These are phyloP conservation scores for Geotrichum europaeum DNA, from an alignment of 1,139 yeast species.

Conservation along the genomic window DNA sequence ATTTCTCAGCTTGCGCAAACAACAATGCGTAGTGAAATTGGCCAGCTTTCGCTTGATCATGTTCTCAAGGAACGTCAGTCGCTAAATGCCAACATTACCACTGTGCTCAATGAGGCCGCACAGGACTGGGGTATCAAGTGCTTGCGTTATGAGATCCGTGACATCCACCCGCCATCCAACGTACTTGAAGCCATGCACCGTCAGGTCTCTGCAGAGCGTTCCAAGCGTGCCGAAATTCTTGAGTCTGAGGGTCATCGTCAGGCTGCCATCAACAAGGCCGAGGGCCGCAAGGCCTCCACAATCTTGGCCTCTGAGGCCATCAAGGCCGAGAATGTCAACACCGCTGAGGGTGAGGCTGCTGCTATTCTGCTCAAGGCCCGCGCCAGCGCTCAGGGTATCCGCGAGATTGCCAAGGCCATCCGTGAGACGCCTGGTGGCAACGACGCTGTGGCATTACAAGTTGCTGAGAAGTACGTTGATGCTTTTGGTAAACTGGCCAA, in stretches of 20 bases:
- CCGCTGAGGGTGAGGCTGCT: slow-evolving; percentile 65
- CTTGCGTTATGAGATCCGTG: slow-evolving; percentile 79
- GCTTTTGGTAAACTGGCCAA: slow-evolving; percentile 80
- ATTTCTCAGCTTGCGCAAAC: slow-evolving; percentile 83
- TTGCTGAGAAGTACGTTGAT: slow-evolving; percentile 78
- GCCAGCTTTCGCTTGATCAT: slow-evolving; percentile 70
- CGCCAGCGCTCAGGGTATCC: slow-evolving; percentile 71
- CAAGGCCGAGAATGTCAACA: slow-evolving; percentile 56
- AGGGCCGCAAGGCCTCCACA: slow-evolving; percentile 66
- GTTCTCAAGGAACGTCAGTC: slow-evolving; percentile 71
- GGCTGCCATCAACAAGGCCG: slow-evolving; percentile 73
- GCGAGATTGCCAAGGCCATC: slow-evolving; percentile 60
- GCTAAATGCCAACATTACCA: slow-evolving; percentile 65
- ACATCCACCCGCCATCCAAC: slow-evolving; percentile 79
- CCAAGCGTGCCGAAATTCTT: slow-evolving; percentile 78
- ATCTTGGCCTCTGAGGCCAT: slow-evolving; percentile 68
- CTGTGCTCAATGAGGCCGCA: slow-evolving; percentile 81
- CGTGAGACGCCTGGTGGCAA: slow-evolving; percentile 61
- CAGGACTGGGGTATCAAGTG: slow-evolving; percentile 83
- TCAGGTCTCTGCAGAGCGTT: slow-evolving; percentile 80
- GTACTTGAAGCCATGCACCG: slow-evolving; percentile 91
- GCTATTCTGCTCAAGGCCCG: slow-evolving; percentile 61
- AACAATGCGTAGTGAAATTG: slow-evolving; percentile 85
- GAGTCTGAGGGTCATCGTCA: slow-evolving; percentile 83
- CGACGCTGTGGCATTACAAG: slow-evolving; percentile 70